Base-by-base conservation (phyloP, 106 monocot species). In the Amphibolis antarctica region DNA sequence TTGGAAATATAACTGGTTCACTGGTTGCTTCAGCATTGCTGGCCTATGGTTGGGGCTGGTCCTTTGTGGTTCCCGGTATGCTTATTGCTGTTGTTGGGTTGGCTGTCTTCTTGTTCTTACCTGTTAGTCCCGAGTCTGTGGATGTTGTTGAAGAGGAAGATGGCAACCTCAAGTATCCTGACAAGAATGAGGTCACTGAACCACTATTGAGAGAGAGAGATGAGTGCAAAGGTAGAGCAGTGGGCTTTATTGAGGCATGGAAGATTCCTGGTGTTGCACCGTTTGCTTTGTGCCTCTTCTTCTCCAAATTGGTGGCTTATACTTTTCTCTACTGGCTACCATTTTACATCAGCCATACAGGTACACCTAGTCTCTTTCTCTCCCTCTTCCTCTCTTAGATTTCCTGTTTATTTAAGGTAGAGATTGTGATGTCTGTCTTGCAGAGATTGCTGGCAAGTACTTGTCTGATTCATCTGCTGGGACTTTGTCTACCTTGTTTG, bases 31-130 rank as follows among this genome's bases (percentile, higher is more conserved):
- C 92, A 36, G 74, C 75, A 36, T 59, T 82, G 53, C 59, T 92
- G 69, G 79, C 65, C 28, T 86, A 75, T 62, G 86, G 92, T 11
- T 92, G 92, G 92, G 86, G 84, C 10, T 92, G 92, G 92, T 86
- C 86, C 42, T 87, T 92, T 48, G 79, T 46, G 0, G 75, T 77
- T 17, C 92, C 92, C 10, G 92, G 86, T 0, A 4, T 81, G 9
- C 64, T 83, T 21, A 92, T 86, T 14, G 63, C 71, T 2, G 28
- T 75, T 58, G 46, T 84, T 28, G 92, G 86, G 11, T 71, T 81
- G 72, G 29, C 68, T 28, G 84, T 92, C 30, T 83, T 82, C 47
- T 21, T 86, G 45, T 92, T 86, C 62, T 71, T 92, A 59, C 84
- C 91, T 24, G 86, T 91, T 42, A 81, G 69, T 52, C 91, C 91